Evolutionary conservation across 139 green algal species (phyloP).

Genomic region (Pleodorina starrii): DNA sequence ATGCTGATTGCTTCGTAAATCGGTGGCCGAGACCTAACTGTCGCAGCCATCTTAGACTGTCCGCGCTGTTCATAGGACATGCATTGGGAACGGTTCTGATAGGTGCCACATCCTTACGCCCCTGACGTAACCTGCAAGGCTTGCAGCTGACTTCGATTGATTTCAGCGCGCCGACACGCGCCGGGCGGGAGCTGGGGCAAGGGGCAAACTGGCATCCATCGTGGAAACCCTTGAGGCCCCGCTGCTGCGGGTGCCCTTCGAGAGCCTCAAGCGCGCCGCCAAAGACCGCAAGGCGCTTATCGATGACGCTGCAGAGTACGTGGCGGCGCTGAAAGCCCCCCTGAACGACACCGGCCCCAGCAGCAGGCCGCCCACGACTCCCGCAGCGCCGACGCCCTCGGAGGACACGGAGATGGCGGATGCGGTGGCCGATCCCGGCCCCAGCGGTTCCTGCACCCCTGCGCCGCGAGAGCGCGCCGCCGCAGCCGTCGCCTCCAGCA

Average conservation of each 20-base stretch:
- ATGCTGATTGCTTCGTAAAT: too few species aligned
- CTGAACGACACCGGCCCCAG: neutral
- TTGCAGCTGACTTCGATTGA: too few species aligned
- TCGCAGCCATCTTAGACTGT: too few species aligned
- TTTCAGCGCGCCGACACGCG: too few species aligned
- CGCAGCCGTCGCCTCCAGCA: neutral
- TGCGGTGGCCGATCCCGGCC: neutral
- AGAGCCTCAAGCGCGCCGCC: conserved; percentile 81
- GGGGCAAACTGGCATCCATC: conserved; percentile 6
- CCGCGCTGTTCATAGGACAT: too few species aligned
- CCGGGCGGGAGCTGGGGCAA: too few species aligned
- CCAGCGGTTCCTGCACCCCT: neutral
- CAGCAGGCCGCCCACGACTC: neutral
- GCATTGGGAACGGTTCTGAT: too few species aligned
- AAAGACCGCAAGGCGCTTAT: conserved; percentile 85
- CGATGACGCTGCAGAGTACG: conserved; percentile 65
- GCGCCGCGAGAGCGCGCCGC: neutral
- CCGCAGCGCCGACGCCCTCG: neutral
- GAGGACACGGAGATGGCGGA: conserved; percentile 39
- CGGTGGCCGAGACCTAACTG: too few species aligned
- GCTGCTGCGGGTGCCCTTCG: conserved; percentile 80
- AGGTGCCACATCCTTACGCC: too few species aligned
- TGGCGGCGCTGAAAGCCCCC: conserved; percentile 43
- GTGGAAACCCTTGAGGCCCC: conserved; percentile 42
- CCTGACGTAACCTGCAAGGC: too few species aligned